A percentile compares a stretch with the other conserved stretches of the same genome.
Conservation (phyloP, 306 rosid species). For the Rosa rugosa region DNA sequence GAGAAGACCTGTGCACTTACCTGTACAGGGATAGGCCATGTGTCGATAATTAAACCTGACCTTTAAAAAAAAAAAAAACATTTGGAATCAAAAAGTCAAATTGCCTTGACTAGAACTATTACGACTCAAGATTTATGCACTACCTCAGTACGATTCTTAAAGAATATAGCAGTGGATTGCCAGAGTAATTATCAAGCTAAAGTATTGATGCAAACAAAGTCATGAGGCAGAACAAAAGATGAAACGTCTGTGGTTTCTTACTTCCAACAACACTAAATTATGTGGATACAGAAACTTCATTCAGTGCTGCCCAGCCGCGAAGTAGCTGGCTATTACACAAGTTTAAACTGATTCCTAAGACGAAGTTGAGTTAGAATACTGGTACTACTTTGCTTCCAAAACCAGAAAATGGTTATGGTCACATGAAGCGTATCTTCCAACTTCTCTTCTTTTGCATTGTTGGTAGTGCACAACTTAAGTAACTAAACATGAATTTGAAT, state of each 20-base stretch:
- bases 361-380: neutral
- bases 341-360: neutral
- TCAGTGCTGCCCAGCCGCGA: neutral
- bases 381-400: neutral
- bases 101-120: slow-evolving; percentile 7
- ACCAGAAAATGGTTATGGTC: neutral
- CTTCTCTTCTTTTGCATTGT: neutral
- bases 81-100: slow-evolving; percentile 14
- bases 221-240: neutral
- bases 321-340: neutral
- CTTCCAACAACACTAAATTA: neutral
- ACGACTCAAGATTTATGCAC: neutral
- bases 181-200: neutral
- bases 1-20: slow-evolving; percentile 29
- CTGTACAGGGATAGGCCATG: slow-evolving; percentile 95
- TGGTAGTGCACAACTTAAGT: neutral
- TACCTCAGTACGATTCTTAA: neutral
- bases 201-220: neutral
- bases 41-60: slow-evolving; percentile 96
- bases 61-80: slow-evolving; percentile 14
- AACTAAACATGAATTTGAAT: neutral
- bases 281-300: neutral
- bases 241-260: neutral
- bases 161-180: neutral
- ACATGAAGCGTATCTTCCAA: neutral